These are phyloP conservation scores for Aegilops umbellulata DNA, from an alignment of 176 grass and related monocot genomes.

Conservation along the genomic window DNA sequence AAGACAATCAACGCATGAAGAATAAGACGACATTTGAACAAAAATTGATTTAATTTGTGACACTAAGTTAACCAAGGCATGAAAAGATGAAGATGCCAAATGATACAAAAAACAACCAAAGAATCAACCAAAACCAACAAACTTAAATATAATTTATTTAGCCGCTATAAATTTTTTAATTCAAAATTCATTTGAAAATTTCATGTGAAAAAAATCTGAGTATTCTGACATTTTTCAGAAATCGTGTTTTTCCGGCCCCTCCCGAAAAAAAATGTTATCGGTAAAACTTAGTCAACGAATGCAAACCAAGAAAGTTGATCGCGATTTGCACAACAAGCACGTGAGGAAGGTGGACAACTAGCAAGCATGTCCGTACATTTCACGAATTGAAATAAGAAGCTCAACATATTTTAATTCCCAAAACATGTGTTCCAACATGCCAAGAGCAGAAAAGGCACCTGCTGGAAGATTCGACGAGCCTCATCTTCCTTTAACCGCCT, in stretches of 20 bases:
- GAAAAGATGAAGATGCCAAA: too few species aligned
- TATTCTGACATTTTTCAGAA: too few species aligned
- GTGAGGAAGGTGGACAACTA: not conserved
- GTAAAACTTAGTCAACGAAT: not conserved
- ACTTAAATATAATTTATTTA: too few species aligned
- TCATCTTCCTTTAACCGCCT: conserved; percentile 77
- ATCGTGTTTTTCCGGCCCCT: too few species aligned
- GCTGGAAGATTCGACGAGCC: conserved; percentile 85
- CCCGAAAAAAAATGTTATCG: too few species aligned
- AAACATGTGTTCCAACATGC: not conserved
- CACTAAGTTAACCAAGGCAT: too few species aligned
- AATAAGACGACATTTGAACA: too few species aligned
- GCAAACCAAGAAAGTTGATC: not conserved
- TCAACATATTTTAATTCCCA: not conserved
- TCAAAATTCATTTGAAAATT: too few species aligned
- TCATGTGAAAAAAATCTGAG: too few species aligned
- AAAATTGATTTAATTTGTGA: too few species aligned
- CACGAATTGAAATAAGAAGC: conserved; percentile 9
- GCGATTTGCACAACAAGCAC: not conserved
- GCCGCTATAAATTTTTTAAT: too few species aligned
- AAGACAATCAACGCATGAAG: not conserved
- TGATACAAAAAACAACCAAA: not conserved
- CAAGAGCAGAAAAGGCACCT: conserved; percentile 40
- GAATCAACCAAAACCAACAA: not conserved
- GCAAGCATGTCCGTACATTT: not conserved